Percentiles rank a stretch among this genome's conserved stretches.
Conservation (phyloP, 331 rosid genomes). For the Arachis monticola region DNA sequence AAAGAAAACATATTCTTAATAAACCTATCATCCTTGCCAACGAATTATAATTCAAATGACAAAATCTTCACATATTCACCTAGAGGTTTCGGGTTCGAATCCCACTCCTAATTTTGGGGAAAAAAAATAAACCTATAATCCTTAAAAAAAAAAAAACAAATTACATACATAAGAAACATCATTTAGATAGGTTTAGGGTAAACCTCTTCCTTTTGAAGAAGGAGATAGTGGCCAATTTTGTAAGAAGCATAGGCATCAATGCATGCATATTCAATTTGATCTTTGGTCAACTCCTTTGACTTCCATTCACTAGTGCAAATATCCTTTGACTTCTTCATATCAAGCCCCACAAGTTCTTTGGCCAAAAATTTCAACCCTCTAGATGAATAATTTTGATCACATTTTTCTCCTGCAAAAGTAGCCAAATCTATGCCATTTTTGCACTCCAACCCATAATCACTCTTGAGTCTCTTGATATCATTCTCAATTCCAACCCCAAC, state of each 20-base stretch:
- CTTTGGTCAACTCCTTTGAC: neutral
- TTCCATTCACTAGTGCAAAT: constrained; percentile 37
- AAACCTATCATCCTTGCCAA: no score
- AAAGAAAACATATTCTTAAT: no score
- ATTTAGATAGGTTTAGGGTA: neutral
- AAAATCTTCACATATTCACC: no score
- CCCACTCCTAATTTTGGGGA: no score
- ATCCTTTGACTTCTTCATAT: constrained; percentile 30
- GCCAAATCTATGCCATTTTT: constrained; percentile 2
- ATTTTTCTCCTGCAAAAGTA: neutral
- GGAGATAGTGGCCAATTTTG: constrained; percentile 41
- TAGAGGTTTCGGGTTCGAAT: no score
- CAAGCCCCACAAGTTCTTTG: constrained; percentile 10
- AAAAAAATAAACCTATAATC: no score
- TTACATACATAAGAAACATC: neutral
- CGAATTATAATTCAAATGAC: no score
- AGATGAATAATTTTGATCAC: neutral
- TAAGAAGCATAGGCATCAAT: constrained; percentile 48
- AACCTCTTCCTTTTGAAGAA: neutral
- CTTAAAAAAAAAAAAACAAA: neutral
- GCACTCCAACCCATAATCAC: constrained; percentile 26
- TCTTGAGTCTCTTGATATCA: constrained; percentile 17
- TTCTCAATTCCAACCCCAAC: constrained; percentile 37
- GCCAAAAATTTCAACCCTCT: constrained; percentile 37
- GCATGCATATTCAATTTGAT: constrained; percentile 48